These are phyloP conservation scores for Coniochaeta ligniaria DNA, from an alignment of 2,329 filamentous ascomycete genomes.

Conservation along the genomic window DNA sequence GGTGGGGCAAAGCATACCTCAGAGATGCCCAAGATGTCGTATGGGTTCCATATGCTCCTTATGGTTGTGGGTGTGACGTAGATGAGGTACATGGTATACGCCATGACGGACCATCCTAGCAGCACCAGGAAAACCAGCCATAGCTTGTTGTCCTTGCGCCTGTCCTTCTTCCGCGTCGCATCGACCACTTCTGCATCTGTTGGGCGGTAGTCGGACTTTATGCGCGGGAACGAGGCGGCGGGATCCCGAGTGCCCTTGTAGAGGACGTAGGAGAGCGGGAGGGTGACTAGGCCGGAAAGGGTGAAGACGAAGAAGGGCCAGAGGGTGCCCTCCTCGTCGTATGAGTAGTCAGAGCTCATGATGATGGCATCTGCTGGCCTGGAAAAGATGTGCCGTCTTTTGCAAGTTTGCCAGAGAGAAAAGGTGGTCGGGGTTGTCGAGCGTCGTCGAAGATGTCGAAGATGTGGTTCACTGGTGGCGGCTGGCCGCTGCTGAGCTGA, in stretches of 20 bases:
- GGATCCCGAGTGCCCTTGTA: slow-evolving; percentile 70
- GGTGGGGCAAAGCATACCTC: slow-evolving; percentile 50
- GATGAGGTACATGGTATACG: slow-evolving; percentile 88
- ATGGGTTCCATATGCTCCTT: slow-evolving; percentile 90
- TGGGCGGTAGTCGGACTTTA: slow-evolving; percentile 74
- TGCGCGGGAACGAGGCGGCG: slow-evolving; percentile 73
- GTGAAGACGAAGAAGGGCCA: slow-evolving; percentile 99
- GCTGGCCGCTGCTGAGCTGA: neutral
- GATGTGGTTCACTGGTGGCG: neutral
- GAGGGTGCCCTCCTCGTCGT: slow-evolving; percentile 97
- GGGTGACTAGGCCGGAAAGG: slow-evolving; percentile 75
- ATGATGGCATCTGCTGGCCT: slow-evolving; percentile 21
- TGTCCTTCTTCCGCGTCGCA: slow-evolving; percentile 74
- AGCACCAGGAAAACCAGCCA: slow-evolving; percentile 75
- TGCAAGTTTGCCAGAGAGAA: neutral
- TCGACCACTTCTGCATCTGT: slow-evolving; percentile 80
- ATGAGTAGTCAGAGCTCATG: slow-evolving; percentile 95
- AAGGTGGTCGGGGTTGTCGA: neutral
- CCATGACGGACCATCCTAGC: slow-evolving; percentile 76
- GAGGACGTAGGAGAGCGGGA: slow-evolving; percentile 84
- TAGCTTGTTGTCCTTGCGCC: slow-evolving; percentile 80
- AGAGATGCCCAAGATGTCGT: slow-evolving; percentile 83
- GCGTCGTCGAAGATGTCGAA: neutral
- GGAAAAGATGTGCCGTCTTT: neutral
- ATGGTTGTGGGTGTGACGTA: slow-evolving; percentile 63